Conservation (phyloP, 2,329 filamentous ascomycete genomes). For the Eutypa lata region DNA sequence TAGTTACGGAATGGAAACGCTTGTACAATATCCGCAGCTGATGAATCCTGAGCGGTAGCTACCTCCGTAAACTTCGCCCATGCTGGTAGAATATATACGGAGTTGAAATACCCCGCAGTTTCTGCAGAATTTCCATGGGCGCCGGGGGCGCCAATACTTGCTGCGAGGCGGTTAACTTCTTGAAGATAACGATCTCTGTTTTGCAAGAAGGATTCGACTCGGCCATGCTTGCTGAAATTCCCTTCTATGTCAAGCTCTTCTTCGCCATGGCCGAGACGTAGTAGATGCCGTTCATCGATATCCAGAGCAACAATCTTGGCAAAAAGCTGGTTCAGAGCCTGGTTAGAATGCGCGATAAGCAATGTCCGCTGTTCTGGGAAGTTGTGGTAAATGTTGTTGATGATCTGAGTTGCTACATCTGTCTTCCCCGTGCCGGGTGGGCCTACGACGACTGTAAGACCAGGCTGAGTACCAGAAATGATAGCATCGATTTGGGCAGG, state of each 20-base stretch:
- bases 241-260: constrained; percentile 84
- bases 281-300: constrained; percentile 90
- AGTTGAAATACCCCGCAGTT: constrained; percentile 94
- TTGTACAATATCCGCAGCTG: constrained; percentile 60
- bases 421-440: constrained; percentile 97
- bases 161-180: constrained; percentile 83
- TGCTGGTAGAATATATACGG: constrained; percentile 81
- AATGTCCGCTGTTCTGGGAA: constrained; percentile 90
- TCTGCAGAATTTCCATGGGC: constrained; percentile 96
- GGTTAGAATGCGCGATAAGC: constrained; percentile 94
- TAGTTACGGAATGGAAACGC: constrained; percentile 86
- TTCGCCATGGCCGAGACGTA: constrained; percentile 91
- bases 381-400: constrained; percentile 98
- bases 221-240: constrained; percentile 89
- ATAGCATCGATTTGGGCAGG: constrained; percentile 90
- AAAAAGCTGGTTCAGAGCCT: constrained; percentile 95
- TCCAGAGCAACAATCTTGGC: constrained; percentile 96
- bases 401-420: constrained; percentile 97
- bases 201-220: constrained; percentile 92
- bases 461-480: constrained; percentile 88
- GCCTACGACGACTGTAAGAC: constrained; percentile 88
- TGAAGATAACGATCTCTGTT: constrained; percentile 74
- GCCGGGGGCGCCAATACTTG: constrained; percentile 80
- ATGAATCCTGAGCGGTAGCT: constrained; percentile 53
- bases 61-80: constrained; percentile 82